Evolutionary conservation across 2,329 filamentous ascomycete species (phyloP), one percentile per base, ranked within the genome.

Genomic region (Cordyceps fumosorosea): DNA sequence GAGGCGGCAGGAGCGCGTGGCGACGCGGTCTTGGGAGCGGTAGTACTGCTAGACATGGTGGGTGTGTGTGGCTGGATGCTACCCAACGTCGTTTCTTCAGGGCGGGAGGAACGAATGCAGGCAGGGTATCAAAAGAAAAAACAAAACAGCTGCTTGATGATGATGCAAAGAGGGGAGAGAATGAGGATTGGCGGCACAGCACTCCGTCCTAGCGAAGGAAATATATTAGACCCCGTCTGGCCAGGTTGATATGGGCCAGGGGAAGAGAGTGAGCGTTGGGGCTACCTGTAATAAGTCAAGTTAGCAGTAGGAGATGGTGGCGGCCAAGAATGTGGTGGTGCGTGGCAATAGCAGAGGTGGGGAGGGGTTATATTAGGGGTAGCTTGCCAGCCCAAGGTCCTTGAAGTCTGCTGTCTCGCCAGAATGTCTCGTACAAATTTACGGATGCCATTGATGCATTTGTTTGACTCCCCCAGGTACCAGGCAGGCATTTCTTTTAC

Each of bases 11-110:
- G 60, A 22, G 58, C 69, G 62, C 71, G 72, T 14, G 71, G 65
- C 62, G 71, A 69, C 53, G 72, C 73, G 63, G 76, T 74, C 64
- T 80, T 78, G 59, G 50, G 40, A 48, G 52, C 22, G 26, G 51
- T 24, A 24, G 55, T 40, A 48, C 40, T 61, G 52, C 59, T 61
- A 51, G 59, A 61, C 59, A 61, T 61, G 59, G 42, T 61, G 59
- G 37, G 24, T 10, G 40, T 26, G 3, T 47, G 57, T 24, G 45
- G 57, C 57, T 47, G 22, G n/a, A 47, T 54, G 59, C 59, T 47
- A 47, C 59, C 55, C 29, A 32, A 40, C 29, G 12, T 34, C 18
- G 18, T 18, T 34, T 11, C n/a, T 51, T 14, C 22, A 20, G 11
- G 32, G 32, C 16, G 42, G 45, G 26, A 32, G 18, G 16, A 45